Evolutionary conservation across 2,329 filamentous ascomycete genomes (phyloP).

Genomic region (Sphaerostilbella broomeana): DNA sequence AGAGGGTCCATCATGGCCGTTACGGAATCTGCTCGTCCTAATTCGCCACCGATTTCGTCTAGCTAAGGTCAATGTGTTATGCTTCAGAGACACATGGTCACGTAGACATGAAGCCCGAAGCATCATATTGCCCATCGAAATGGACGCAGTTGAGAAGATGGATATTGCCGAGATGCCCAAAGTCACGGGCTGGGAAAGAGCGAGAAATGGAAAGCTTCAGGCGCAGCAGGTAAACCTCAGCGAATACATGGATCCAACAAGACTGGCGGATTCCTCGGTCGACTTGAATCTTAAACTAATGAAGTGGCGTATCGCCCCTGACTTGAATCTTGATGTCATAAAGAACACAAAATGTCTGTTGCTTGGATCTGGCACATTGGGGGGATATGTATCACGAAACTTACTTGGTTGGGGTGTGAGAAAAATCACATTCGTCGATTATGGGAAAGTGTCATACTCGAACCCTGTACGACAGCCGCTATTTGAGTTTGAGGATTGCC

Average conservation of each 20-base stretch:
- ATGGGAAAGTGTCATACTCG: conserved; percentile 86
- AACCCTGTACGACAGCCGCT: conserved; percentile 94
- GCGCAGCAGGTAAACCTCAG: conserved; percentile 75
- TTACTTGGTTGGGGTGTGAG: conserved; percentile 93
- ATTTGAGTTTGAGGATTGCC: conserved; percentile 83
- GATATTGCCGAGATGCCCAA: conserved; percentile 63
- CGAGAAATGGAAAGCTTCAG: conserved; percentile 67
- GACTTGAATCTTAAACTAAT: conserved; percentile 96
- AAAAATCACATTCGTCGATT: conserved; percentile 94
- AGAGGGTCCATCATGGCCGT: conserved; percentile 83
- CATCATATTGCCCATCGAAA: conserved; percentile 63
- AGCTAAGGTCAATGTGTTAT: conserved; percentile 72
- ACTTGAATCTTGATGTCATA: conserved; percentile 78
- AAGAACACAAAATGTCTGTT: conserved; percentile 86
- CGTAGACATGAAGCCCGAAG: conserved; percentile 75
- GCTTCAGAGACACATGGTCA: conserved; percentile 78
- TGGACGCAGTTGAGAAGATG: conserved; percentile 41
- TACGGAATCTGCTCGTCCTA: conserved; percentile 82
- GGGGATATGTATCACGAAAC: conserved; percentile 87
- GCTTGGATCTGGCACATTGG: conserved; percentile 85
- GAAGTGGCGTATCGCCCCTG: conserved; percentile 95
- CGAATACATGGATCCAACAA: conserved; percentile 86
- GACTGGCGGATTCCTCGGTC: conserved; percentile 86
- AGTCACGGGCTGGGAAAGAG: conserved; percentile 91
- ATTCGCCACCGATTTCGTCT: conserved; percentile 76